Conservation (phyloP, 2,329 filamentous ascomycete genomes). For the Trichoderma brevicompactum region DNA sequence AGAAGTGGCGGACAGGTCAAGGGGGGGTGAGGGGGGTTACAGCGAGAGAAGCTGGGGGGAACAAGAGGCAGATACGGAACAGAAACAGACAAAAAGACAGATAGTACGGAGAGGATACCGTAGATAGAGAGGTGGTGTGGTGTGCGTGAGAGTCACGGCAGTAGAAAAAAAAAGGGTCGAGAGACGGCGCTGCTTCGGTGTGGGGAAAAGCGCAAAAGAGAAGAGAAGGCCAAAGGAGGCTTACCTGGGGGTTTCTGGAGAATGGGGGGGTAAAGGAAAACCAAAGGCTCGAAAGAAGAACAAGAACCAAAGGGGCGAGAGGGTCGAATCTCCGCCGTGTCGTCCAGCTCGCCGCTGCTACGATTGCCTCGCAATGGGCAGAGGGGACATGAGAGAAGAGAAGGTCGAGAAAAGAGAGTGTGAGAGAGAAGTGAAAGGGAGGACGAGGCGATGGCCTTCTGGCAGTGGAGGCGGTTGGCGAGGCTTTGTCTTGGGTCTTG, state of each 20-base stretch:
- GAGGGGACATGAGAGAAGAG: conserved; percentile 41
- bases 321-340: conserved; percentile 37
- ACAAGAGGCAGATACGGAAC: conserved; percentile 4
- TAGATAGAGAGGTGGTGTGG: conserved; percentile 6
- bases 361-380: conserved; percentile 48
- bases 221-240: conserved; percentile 32
- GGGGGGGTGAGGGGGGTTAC: conserved; percentile 23
- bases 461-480: conserved; percentile 39
- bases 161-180: conserved; percentile 27
- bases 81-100: conserved; percentile 20
- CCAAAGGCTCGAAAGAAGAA: conserved; percentile 12
- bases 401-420: conserved; percentile 28
- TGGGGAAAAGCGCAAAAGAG: conserved; percentile 27
- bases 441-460: conserved; percentile 36
- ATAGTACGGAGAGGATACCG: background rate
- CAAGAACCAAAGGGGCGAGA: conserved; percentile 34
- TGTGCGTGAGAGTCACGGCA: conserved; percentile 12
- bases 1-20: conserved; percentile 31
- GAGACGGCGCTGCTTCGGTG: conserved; percentile 23
- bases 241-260: conserved; percentile 36
- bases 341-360: conserved; percentile 46
- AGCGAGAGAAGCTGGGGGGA: background rate
- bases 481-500: background rate
- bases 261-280: conserved; percentile 21
- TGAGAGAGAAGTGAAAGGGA: conserved; percentile 31